These are phyloP conservation scores for Apiospora saccharicola DNA, from an alignment of 2,329 filamentous ascomycete species.

Conservation along the genomic window DNA sequence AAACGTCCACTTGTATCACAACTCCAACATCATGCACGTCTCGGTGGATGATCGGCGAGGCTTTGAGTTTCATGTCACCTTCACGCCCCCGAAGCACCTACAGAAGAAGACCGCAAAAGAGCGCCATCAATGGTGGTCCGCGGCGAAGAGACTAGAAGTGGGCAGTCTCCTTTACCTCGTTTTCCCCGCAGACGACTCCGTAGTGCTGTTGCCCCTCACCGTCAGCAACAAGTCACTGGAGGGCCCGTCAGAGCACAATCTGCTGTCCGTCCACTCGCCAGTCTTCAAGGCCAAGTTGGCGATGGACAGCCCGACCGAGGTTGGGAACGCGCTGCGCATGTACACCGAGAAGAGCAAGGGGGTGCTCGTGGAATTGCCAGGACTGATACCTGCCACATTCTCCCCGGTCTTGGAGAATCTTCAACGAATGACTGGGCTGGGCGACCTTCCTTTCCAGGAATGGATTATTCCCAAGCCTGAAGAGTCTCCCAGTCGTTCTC, in stretches of 20 bases:
- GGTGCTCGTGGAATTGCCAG: background rate
- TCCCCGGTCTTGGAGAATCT: background rate
- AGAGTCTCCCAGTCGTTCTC: background rate
- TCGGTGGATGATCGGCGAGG: conserved; percentile 47
- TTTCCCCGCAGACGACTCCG: background rate
- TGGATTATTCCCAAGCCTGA: background rate
- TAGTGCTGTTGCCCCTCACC: background rate
- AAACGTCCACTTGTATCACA: conserved; percentile 48
- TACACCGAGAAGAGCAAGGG: background rate
- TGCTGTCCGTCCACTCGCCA: background rate
- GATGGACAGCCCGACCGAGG: background rate
- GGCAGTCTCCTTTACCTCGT: background rate
- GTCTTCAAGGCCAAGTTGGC: background rate
- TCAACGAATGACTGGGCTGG: background rate
- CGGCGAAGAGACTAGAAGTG: background rate
- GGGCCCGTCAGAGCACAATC: background rate
- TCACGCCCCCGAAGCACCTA: conserved; percentile 57
- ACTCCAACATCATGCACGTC: conserved; percentile 39
- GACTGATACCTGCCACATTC: background rate
- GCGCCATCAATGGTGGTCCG: background rate
- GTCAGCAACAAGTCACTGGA: background rate
- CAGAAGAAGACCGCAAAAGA: background rate
- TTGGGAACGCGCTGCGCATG: background rate
- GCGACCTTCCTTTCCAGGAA: background rate
- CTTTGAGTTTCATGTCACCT: conserved; percentile 55